These are phyloP conservation scores for Porodaedalea pini DNA, from an alignment of 1,284 basidiomycete species.

Conservation along the genomic window DNA sequence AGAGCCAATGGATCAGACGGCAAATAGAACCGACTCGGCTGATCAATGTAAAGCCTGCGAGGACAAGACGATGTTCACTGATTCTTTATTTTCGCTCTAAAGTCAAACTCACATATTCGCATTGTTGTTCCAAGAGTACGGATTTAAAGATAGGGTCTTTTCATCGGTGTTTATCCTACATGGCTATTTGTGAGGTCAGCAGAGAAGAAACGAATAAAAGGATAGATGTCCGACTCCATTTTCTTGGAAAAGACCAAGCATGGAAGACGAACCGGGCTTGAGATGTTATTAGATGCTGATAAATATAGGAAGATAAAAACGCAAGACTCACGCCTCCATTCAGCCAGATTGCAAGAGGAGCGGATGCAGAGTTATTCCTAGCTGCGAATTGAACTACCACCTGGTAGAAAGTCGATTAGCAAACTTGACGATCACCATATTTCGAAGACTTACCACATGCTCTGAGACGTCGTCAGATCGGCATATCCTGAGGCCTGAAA, in stretches of 20 bases:
- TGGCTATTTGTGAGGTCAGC: slow-evolving; percentile 31
- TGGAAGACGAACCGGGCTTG: slow-evolving; percentile 61
- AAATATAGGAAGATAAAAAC: neutral
- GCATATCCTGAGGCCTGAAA: slow-evolving; percentile 61
- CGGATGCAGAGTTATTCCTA: slow-evolving; percentile 50
- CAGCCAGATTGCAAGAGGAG: slow-evolving; percentile 61
- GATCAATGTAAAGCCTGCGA: slow-evolving; percentile 49
- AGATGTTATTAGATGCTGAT: neutral
- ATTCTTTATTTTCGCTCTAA: neutral
- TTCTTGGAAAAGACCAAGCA: slow-evolving; percentile 68
- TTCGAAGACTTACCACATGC: slow-evolving; percentile 45
- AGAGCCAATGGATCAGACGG: neutral
- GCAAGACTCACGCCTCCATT: slow-evolving; percentile 54
- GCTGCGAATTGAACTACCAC: slow-evolving; percentile 72
- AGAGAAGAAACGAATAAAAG: neutral
- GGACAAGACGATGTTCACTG: neutral
- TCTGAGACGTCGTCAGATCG: slow-evolving; percentile 48
- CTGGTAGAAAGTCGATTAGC: slow-evolving; percentile 30
- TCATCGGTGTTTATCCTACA: slow-evolving; percentile 61
- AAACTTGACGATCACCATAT: neutral
- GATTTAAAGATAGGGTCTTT: slow-evolving; percentile 49
- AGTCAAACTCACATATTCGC: slow-evolving; percentile 43
- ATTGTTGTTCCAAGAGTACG: slow-evolving; percentile 62
- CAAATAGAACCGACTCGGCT: slow-evolving; percentile 37
- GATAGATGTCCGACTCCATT: slow-evolving; percentile 36